Evolutionary conservation across 345 rosid genomes (phyloP), one percentile per base, ranked within the genome.

Genomic region (Nephelium lappaceum): DNA sequence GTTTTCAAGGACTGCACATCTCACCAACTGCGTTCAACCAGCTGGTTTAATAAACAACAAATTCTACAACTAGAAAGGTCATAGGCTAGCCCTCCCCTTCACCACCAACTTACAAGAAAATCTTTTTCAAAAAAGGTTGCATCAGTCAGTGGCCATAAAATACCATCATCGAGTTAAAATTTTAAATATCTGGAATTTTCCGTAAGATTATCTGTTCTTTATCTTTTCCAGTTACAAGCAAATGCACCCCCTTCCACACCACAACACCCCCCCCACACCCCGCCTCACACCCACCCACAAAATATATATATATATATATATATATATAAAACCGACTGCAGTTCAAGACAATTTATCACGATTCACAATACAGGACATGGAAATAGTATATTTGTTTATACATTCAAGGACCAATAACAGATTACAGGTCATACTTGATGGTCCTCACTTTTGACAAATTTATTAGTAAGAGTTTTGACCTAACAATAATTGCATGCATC

Each of bases 401-500:
- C 25, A 23, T 60, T 60, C 27, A 4, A 8, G 63, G 63, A 58
- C 63, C 63, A 58, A 58, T 19, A 58, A 21, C 63, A n/a, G 25
- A 58, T 58, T 21, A 1, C 63, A 58, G 27, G 12, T 58, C 63
- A 58, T 58, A 6, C 63, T 58, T 58, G 62, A 57, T 57, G 25
- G 63, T 58, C 63, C 63, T 21, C 23, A 6, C 63, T 58, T 9
- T 8, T 19, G 27, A 10, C 12, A 58, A 21, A 58, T 58, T 58
- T 58, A 8, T 58, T 58, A 58, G 63, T 21, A n/a, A 6, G 63
- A 58, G 25, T 12, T 21, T 16, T 68, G 12, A 31, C 38, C 63
- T 27, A 19, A 71, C 11, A 31, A 45, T 15, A 71, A 38, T 71
- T 47, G 61, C 43, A 53, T 51, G 60, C 42, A 53, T 71, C 75